Evolutionary conservation across 441 rosid genomes (phyloP), one percentile per base, ranked within the genome.

Genomic region (Erodium texanum): DNA sequence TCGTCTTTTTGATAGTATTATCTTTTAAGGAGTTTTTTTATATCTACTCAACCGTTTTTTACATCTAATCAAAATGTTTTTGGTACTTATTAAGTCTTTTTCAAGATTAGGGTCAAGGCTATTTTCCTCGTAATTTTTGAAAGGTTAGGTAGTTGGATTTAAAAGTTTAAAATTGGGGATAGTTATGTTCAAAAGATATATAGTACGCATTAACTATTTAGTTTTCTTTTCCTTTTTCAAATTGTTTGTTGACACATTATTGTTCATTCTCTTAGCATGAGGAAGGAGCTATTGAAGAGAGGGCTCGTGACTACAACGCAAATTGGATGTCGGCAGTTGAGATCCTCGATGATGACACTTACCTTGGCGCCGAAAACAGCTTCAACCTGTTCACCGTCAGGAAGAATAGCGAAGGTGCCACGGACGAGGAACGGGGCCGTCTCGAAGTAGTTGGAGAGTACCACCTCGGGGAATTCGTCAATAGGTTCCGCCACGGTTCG

Each of bases 301-400:
- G 94, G 24, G 99, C 99, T 29, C 92, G 96, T 58, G 99, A 94
- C 71, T 88, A 94, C 73, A 94, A 89, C 80, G 98, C 99, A 11
- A 89, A 88, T 34, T 92, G 99, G 99, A 92, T 92, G 99, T 84
- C 99, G 29, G 99, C 96, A 0, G 97, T 94, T 75, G 98, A 92
- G 83, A 94, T 92, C 74, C 96, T 94, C 0, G 99, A 94, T 64
- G 98, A 94, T 38, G 99, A 94, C 70, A 79, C 85, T 3, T 94
- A 94, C 81, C 83, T 94, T 11, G 99, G 99, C 18, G 94, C 98
- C 11, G 99, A 94, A 78, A 92, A 94, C 78, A 86, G 82, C 81
- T 94, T 84, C 69, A 92, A 94, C 80, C 77, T 94, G 29, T 85
- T 92, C 73, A 88, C 99, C 7, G 97, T 92, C 48, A 73, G 91